These are phyloP conservation scores for Xerophyta viscosa DNA, from an alignment of 106 monocot genomes.

Conservation along the genomic window DNA sequence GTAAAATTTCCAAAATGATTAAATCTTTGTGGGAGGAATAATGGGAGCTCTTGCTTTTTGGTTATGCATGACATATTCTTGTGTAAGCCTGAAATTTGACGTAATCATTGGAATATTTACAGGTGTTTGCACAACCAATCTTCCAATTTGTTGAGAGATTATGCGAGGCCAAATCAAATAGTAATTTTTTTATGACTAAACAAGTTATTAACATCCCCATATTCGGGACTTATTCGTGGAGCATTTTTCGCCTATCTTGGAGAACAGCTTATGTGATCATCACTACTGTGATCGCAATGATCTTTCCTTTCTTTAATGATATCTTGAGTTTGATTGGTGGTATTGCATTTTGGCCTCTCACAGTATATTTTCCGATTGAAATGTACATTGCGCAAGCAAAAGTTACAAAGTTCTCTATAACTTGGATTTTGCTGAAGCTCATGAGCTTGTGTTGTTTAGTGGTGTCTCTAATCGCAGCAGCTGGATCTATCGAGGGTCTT, in stretches of 20 bases:
- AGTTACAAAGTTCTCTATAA: slow-evolving; percentile 11
- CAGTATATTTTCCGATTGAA: slow-evolving; percentile 26
- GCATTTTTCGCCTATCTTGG: slow-evolving; percentile 23
- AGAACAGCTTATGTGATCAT: slow-evolving; percentile 19
- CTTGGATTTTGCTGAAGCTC: slow-evolving; percentile 31
- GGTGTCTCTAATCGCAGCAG: slow-evolving; percentile 18
- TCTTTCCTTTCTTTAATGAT: slow-evolving; percentile 53
- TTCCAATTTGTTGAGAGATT: slow-evolving; percentile 24
- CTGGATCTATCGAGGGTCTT: slow-evolving; percentile 34
- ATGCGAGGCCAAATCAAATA: background rate
- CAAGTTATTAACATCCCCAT: slow-evolving; percentile 7
- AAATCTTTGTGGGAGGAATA: no score
- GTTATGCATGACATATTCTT: no score
- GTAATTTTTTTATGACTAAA: slow-evolving; percentile 6
- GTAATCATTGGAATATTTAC: background rate
- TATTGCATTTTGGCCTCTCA: slow-evolving; percentile 38
- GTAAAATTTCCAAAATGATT: no score
- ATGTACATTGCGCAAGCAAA: slow-evolving; percentile 38
- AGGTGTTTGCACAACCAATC: slow-evolving; percentile 29
- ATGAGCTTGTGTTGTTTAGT: slow-evolving; percentile 29
- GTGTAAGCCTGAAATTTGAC: background rate
- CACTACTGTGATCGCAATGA: slow-evolving; percentile 29
- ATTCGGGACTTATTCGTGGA: slow-evolving; percentile 8
- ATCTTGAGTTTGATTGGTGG: slow-evolving; percentile 36
- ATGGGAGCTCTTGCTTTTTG: no score